Evolutionary conservation across 2,329 filamentous ascomycete species (phyloP).

Genomic region (Cyclaneusma minus): DNA sequence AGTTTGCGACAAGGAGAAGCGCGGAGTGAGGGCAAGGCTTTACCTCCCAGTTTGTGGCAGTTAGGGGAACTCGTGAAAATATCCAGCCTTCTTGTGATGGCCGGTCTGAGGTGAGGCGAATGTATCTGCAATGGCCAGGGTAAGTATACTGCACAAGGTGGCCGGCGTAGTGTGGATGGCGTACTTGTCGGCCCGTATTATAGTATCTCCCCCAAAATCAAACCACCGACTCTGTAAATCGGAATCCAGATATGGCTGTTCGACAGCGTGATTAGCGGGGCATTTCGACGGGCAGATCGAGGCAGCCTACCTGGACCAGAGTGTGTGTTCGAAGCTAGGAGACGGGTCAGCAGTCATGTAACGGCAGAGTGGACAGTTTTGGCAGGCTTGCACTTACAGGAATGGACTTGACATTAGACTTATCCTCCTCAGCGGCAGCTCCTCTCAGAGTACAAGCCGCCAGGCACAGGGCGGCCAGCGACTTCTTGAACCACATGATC

Average conservation of each 20-base stretch:
- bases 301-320: slow-evolving; percentile 50
- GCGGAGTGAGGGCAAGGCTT: background rate
- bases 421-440: slow-evolving; percentile 19
- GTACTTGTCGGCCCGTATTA: slow-evolving; percentile 59
- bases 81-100: slow-evolving; percentile 87
- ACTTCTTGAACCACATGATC: slow-evolving; percentile 17
- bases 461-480: slow-evolving; percentile 16
- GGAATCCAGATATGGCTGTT: slow-evolving; percentile 86
- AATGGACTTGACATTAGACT: slow-evolving; percentile 43
- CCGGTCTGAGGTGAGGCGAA: slow-evolving; percentile 80
- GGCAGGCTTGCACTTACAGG: slow-evolving; percentile 30
- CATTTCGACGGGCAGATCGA: background rate
- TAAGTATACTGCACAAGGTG: slow-evolving; percentile 1
- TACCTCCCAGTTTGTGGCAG: slow-evolving; percentile 94
- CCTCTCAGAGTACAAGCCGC: slow-evolving; percentile 18
- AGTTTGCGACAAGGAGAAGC: slow-evolving; percentile 1
- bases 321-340: slow-evolving; percentile 73
- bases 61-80: slow-evolving; percentile 85
- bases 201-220: slow-evolving; percentile 92
- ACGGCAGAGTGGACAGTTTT: too few relatives aligned
- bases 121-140: slow-evolving; percentile 43
- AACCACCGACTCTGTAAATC: slow-evolving; percentile 99
- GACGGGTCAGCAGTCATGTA: slow-evolving; percentile 14
- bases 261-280: slow-evolving; percentile 1
- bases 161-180: slow-evolving; percentile 14